A percentile compares a stretch with the other conserved stretches of the same genome.
Evolutionary conservation across 179 eudicot species (phyloP).

Genomic region (Corrigiola litoralis): DNA sequence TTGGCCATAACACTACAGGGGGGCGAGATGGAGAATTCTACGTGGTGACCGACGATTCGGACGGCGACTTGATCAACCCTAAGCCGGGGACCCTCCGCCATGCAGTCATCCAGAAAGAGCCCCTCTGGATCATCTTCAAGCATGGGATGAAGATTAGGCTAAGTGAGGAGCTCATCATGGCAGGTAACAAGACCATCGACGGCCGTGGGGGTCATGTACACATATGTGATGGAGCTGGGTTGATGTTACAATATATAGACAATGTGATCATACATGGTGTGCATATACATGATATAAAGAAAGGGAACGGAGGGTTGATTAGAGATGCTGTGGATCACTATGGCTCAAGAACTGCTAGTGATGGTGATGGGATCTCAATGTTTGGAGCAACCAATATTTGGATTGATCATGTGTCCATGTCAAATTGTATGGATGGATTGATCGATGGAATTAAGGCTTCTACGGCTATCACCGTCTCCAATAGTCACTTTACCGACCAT

Average conservation of each 20-base stretch:
- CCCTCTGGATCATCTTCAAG: slow-evolving; percentile 51
- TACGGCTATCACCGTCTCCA: slow-evolving; percentile 54
- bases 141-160: slow-evolving; percentile 42
- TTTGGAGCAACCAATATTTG: slow-evolving; percentile 49
- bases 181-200: slow-evolving; percentile 55
- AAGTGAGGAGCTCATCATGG: slow-evolving; percentile 38
- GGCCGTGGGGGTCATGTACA: slow-evolving; percentile 53
- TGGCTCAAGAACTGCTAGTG: slow-evolving; percentile 37
- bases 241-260: slow-evolving; percentile 41
- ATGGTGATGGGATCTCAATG: slow-evolving; percentile 47
- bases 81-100: slow-evolving; percentile 53
- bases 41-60: slow-evolving; percentile 40
- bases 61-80: slow-evolving; percentile 49
- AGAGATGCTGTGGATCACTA: slow-evolving; percentile 39
- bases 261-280: slow-evolving; percentile 44
- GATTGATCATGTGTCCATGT: slow-evolving; percentile 54
- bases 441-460: slow-evolving; percentile 44
- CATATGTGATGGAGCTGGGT: slow-evolving; percentile 43
- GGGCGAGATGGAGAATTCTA: slow-evolving; percentile 39
- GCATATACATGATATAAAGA: slow-evolving; percentile 41
- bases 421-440: slow-evolving; percentile 47
- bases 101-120: slow-evolving; percentile 46
- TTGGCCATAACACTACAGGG: slow-evolving; percentile 44
- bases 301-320: slow-evolving; percentile 38
- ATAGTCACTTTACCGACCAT: slow-evolving; percentile 48